These are phyloP conservation scores for Forsythia viridissima DNA, from an alignment of 257 asterid genomes.

Conservation along the genomic window DNA sequence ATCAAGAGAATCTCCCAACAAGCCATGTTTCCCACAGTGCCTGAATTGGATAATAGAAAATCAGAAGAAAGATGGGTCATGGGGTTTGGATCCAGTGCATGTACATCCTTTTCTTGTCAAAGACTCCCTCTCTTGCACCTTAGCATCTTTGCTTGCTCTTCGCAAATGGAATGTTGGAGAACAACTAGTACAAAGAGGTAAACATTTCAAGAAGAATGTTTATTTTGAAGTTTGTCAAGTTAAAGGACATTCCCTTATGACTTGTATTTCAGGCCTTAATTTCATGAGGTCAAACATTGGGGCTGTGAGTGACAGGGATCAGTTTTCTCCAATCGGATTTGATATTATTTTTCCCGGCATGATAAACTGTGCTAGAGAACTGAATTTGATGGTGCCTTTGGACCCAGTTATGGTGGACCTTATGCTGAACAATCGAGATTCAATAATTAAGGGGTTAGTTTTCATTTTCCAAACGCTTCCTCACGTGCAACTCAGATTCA, in stretches of 20 bases:
- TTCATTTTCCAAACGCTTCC: neutral
- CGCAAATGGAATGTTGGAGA: conserved; percentile 30
- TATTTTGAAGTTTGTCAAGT: no score
- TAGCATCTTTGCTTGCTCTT: conserved; percentile 39
- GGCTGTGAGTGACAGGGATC: conserved; percentile 23
- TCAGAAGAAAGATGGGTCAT: conserved; percentile 40
- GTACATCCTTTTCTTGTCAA: conserved; percentile 22
- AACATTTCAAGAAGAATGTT: no score
- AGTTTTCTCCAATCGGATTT: conserved; percentile 37
- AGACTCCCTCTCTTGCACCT: conserved; percentile 35
- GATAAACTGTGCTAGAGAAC: conserved; percentile 28
- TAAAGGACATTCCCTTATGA: neutral
- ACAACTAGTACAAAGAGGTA: conserved; percentile 24
- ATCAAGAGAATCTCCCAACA: neutral
- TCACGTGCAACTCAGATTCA: no score
- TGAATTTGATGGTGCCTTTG: conserved; percentile 30
- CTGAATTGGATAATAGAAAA: conserved; percentile 40
- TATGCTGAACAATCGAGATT: conserved; percentile 17
- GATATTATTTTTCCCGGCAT: conserved; percentile 32
- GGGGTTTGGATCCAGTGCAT: conserved; percentile 28
- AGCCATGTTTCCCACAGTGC: conserved; percentile 29
- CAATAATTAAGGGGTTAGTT: conserved; percentile 27
- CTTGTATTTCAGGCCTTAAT: conserved; percentile 30
- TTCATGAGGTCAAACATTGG: conserved; percentile 21
- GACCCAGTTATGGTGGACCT: neutral